A percentile compares a stretch with the other conserved stretches of the same genome.
These are phyloP conservation scores for Beauveria sp. DNA, from an alignment of 2,329 filamentous ascomycete species.

Conservation along the genomic window DNA sequence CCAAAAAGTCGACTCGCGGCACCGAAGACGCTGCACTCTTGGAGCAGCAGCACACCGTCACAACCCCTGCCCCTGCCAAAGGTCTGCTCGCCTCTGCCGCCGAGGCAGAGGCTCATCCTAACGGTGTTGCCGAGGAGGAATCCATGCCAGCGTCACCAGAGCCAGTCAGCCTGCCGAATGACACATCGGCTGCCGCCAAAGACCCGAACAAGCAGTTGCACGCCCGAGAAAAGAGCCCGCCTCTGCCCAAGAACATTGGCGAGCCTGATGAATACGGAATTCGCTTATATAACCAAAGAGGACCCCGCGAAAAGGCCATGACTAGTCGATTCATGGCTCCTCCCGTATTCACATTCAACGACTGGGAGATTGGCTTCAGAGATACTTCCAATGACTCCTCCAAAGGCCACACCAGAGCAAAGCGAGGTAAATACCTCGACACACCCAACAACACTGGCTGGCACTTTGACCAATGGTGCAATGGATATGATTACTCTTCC, in stretches of 20 bases:
- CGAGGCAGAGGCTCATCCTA: constrained; percentile 27
- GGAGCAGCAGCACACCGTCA: constrained; percentile 16
- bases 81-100: constrained; percentile 32
- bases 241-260: constrained; percentile 30
- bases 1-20: constrained; percentile 38
- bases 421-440: constrained; percentile 46
- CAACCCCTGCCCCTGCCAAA: constrained; percentile 27
- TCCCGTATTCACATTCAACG: constrained; percentile 38
- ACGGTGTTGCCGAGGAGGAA: constrained; percentile 28
- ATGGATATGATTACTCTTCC: constrained; percentile 43
- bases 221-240: constrained; percentile 30
- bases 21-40: constrained; percentile 22
- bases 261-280: constrained; percentile 47
- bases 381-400: constrained; percentile 50
- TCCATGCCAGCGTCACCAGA: constrained; percentile 30
- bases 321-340: constrained; percentile 47
- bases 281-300: constrained; percentile 32
- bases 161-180: constrained; percentile 21
- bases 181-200: constrained; percentile 19
- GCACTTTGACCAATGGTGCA: constrained; percentile 47
- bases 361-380: constrained; percentile 51
- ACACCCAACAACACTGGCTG: constrained; percentile 45
- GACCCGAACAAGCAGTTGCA: constrained; percentile 22
- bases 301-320: constrained; percentile 35
- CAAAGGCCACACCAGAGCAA: constrained; percentile 43